Conservation (phyloP, 345 rosid genomes). For the Hibiscus trionum region DNA sequence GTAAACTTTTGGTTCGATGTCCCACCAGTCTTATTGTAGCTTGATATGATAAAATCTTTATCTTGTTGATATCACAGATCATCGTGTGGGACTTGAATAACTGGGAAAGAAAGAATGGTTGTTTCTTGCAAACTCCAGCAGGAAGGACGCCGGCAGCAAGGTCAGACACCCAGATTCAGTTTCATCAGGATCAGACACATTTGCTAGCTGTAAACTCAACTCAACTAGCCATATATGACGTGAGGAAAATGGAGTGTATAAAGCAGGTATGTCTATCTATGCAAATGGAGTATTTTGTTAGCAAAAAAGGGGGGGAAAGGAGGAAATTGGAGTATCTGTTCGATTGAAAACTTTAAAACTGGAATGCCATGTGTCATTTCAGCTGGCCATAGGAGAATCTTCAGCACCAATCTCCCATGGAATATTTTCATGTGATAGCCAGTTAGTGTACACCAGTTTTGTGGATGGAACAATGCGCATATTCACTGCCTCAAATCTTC, state of each 20-base stretch:
- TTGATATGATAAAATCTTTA: neutral
- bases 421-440: conserved; percentile 56
- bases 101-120: conserved; percentile 23
- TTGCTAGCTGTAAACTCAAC: conserved; percentile 25
- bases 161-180: conserved; percentile 27
- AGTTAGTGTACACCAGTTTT: conserved; percentile 49
- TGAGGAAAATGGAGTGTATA: conserved; percentile 18
- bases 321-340: neutral
- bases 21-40: neutral
- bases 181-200: conserved; percentile 33
- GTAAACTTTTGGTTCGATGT: neutral
- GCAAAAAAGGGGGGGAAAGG: neutral
- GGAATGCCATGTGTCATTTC: neutral
- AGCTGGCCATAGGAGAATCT: conserved; percentile 46
- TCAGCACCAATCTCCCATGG: conserved; percentile 47
- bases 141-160: neutral
- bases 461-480: conserved; percentile 42
- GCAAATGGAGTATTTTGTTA: neutral
- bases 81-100: conserved; percentile 25
- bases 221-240: conserved; percentile 27
- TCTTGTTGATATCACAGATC: conserved; percentile 19
- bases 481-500: conserved; percentile 40
- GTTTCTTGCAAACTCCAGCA: conserved; percentile 18
- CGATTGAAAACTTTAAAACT: neutral
- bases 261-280: conserved; percentile 22